Base-by-base conservation (phyloP, 352 stramenopile species). In the Globisporangium yorkense region DNA sequence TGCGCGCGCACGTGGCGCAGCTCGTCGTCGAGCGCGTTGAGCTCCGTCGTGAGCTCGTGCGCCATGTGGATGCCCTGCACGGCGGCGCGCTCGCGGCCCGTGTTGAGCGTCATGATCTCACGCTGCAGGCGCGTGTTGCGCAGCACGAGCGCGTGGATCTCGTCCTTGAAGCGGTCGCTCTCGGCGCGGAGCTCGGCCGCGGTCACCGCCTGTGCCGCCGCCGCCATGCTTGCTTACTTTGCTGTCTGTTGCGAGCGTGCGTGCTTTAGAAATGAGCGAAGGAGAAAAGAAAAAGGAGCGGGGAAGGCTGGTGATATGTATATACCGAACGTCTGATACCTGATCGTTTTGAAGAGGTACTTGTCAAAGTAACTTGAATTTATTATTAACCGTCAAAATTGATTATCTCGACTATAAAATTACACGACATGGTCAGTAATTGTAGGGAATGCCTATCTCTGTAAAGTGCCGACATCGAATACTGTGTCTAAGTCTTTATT, bases 101-200 rank as follows among this genome's bases (percentile, higher is more conserved):
- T 70, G 54, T 77, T 71, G 35, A 88, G 67, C 53, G 65, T 51
- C 66, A 75, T 66, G 50, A 84, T 67, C 56, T 90, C 77, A 72
- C 75, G 74, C 68, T 90, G 72, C 62, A 88, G 77, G 41, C 66
- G 74, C 48, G 67, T 84, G 64, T 90, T 90, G 68, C 70, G 63
- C 50, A 70, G 67, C 47, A 84, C 67, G 57, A 88, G 68, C 54
- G 62, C 66, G 50, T 87, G 67, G 57, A 90, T 86, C 65, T 88
- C 70, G 46, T 74, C 65, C 43, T 61, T 58, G 40, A 88, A 54
- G 41, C 70, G 70, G 60, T 82, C 64, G 56, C 87, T 90, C 65
- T 90, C 75, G n/a, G 59, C 74, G 52, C 65, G 65, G 35, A 89
- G 29, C 9, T 84, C 74, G 47, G 47, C 37, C 16, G 43, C 16